A percentile compares a stretch with the other conserved stretches of the same genome.
Conservation (phyloP, 2,329 filamentous ascomycete species). For the Echinosphaeria canescens region DNA sequence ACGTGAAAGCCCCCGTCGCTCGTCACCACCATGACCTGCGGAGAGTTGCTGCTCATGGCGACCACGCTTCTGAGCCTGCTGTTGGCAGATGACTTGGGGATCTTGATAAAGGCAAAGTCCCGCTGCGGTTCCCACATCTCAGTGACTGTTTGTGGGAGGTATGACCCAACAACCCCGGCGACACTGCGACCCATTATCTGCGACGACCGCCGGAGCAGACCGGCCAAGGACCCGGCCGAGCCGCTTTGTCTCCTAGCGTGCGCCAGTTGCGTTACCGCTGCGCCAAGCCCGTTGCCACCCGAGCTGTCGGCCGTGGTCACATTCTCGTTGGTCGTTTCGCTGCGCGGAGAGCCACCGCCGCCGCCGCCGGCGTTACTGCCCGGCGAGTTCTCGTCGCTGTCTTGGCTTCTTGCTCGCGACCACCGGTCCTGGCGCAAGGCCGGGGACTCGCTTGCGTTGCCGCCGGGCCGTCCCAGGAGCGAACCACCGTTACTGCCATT, state of each 20-base stretch:
- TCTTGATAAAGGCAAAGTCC: conserved; percentile 92
- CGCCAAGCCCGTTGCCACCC: conserved; percentile 6
- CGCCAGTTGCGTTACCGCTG: conserved; percentile 10
- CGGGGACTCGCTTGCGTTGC: neutral
- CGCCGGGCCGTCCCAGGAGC: conserved; percentile 3
- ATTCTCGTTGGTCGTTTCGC: conserved; percentile 19
- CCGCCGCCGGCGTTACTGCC: conserved; percentile 13
- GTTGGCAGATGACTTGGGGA: conserved; percentile 47
- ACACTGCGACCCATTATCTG: conserved; percentile 83
- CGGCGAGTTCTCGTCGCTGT: conserved; percentile 31
- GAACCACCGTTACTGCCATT: too few relatives aligned
- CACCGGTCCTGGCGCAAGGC: conserved; percentile 23
- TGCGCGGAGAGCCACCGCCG: conserved; percentile 23
- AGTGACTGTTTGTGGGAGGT: conserved; percentile 79
- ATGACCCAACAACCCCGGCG: conserved; percentile 74
- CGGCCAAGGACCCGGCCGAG: conserved; percentile 73
- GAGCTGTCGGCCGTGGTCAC: conserved; percentile 6
- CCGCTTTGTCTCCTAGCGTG: conserved; percentile 33
- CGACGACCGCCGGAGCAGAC: conserved; percentile 67
- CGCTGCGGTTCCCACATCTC: conserved; percentile 95
- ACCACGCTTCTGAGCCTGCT: conserved; percentile 59
- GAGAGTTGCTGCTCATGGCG: conserved; percentile 84
- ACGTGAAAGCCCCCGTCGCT: conserved; percentile 91
- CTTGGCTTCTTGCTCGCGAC: conserved; percentile 27
- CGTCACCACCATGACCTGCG: conserved; percentile 95